Base-by-base conservation (phyloP, 148 eudicot genomes). In the Amaranthus palmeri region DNA sequence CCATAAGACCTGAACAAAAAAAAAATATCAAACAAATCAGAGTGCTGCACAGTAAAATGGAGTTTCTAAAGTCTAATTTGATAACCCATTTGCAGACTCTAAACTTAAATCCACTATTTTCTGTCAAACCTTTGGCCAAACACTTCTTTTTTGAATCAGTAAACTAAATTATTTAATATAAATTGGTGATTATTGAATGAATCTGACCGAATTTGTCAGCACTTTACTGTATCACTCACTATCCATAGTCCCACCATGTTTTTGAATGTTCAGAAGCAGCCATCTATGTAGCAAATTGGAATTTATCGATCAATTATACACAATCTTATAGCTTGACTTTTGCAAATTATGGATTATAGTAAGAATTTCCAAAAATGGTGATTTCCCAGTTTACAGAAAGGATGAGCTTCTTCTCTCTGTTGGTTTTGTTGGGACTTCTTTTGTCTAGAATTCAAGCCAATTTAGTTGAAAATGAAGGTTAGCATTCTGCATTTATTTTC, bases 401-500 rank as follows among this genome's bases (percentile, higher is more conserved):
- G 36, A 25, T 25, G 61, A 61, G 50, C 44, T 13, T 18, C 36
- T 8, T 76, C 56, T 5, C 41, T 54, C 2, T 76, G 42, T 68
- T 80, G 42, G 17, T 76, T 40, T 58, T 75, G 1, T 14, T 72
- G 54, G 71, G 73, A 64, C 55, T 68, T 51, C 25, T 72, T 72
- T 70, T 73, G 43, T 72, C 17, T 55, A 67, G 77, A 54, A 18
- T 10, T 41, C 56, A 63, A 13, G 72, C 83, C 47, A 80, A 68
- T 56, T 54, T 80, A 7, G 74, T 76, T 12, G 61, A 68, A 40
- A 12, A 57, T 80, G 80, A 80, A 80, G 83, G 83, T 75, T 52
- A 3, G 58, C 17, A 10, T 6, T 25, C 18, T 25, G 36, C 58
- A 18, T 18, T 43, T 10, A n/a, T 0, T 25, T 25, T 25, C 36